A percentile compares a stretch with the other conserved stretches of the same genome.
phyloP scores from a whole-genome alignment of 352 stramenopile species.

The Phytophthora aleatoria region DNA sequence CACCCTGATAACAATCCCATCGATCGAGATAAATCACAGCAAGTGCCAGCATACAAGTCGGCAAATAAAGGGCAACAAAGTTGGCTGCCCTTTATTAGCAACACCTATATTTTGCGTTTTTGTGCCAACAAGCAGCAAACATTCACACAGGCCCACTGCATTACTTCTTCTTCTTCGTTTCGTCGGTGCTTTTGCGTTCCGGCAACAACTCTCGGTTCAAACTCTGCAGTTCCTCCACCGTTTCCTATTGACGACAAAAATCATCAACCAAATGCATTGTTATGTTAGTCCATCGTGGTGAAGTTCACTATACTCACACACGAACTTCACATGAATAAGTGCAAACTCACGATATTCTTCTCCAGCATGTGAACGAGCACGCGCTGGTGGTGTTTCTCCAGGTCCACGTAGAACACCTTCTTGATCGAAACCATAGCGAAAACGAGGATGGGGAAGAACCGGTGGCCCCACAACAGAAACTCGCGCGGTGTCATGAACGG shows the following conservation, averaged over 20 bases:
- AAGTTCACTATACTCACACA: neutral
- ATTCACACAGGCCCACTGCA: neutral
- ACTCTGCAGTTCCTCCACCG: conserved; percentile 32
- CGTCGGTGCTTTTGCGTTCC: conserved; percentile 14
- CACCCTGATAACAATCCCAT: conserved; percentile 29
- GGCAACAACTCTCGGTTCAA: conserved; percentile 30
- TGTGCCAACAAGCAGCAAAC: conserved; percentile 7
- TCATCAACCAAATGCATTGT: neutral
- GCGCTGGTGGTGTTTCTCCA: conserved; percentile 58
- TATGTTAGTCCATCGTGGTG: conserved; percentile 1
- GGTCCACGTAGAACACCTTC: conserved; percentile 61
- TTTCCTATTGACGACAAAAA: conserved; percentile 19
- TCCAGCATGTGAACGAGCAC: conserved; percentile 54
- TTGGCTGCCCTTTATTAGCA: no score
- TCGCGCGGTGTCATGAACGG: conserved; percentile 62
- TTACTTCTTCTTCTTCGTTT: conserved; percentile 25
- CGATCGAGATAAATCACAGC: conserved; percentile 17
- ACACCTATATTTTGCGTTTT: conserved; percentile 23
- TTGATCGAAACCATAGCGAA: conserved; percentile 52
- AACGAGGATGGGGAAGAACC: conserved; percentile 53
- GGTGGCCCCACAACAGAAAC: conserved; percentile 61
- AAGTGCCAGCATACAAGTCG: neutral
- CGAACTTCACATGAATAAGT: neutral
- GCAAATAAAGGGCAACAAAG: conserved; percentile 7
- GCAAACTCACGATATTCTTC: conserved; percentile 49